Evolutionary conservation across 225 moss, liverwort and hornwort genomes (phyloP), one percentile per base, ranked within the genome.

Genomic region (Thuidium tamariscinum): DNA sequence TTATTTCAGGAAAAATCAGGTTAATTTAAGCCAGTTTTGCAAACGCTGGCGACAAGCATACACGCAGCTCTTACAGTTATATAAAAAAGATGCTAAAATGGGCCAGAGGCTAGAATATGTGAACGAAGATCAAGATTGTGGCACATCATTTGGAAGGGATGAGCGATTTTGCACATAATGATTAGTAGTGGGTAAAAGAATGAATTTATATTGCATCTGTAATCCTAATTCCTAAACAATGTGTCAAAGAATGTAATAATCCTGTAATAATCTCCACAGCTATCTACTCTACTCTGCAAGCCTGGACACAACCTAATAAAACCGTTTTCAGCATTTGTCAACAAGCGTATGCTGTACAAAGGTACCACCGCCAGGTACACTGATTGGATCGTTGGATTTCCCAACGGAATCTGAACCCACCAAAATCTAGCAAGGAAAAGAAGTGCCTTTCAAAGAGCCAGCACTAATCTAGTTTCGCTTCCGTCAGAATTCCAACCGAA

Each of bases 151-250:
- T 4, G 18, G 0, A 12, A 3, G 7, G 6, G 37, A 9, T 4
- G 4, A 32, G 5, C 7, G 0, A 49, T 4, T 3, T 8, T 5
- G 10, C 26, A 2, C 8, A 74, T 2, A 1, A 22, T 1, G 1
- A 4, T 68, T 36, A 6, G 5, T 21, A 0, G 17, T 1, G 41
- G 7, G 10, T 22, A 74, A 67, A 80, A 60, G 74, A 80, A 80
- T 84, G 5, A 77, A 55, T 78, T 73, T 83, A 14, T 66, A 74
- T 23, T 71, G 36, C 36, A 48, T 27, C 16, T 72, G 4, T 34
- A 32, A 66, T 64, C 1, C 64, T 19, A 8, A 1, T 10, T 8
- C 6, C 39, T 81, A 62, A 36, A 84, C 16, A 25, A 34, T 39
- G 13, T 80, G 3, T 42, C 9, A 81, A 90, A 68, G 15, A 81